Base-by-base conservation (phyloP, 441 rosid genomes). In the Dalechampia spathulata region DNA sequence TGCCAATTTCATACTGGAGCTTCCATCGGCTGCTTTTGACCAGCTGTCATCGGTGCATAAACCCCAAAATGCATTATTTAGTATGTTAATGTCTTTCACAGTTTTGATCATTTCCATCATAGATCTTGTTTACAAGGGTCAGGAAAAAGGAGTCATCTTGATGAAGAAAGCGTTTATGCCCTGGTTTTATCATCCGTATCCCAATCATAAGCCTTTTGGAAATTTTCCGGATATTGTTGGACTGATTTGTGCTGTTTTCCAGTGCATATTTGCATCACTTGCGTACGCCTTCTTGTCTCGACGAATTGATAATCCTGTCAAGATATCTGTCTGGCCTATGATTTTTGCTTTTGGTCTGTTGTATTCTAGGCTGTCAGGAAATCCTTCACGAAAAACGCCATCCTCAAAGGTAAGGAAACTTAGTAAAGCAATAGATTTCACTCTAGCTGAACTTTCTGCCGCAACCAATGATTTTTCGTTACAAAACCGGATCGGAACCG, bases 121-220 rank as follows among this genome's bases (percentile, higher is more conserved):
- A 27, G 60, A 56, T 28, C 60, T 56, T 30, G 27, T 28, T 27
- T 44, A 43, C 26, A 57, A 44, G 51, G 30, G 41, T 43, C 34
- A 19, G 44, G 22, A 57, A 43, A 17, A 14, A 57, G 34, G 51
- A 28, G 28, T 57, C 6, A 13, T 7, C 19, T 44, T 12, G 44
- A 45, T 45, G 61, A 45, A 4, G n/a, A 57, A n/a, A 26, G 52
- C 43, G 8, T 9, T 20, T 15, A 5, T 57, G 7, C 61, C 52
- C 1, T 57, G 61, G 61, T 45, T 57, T 55, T 42, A 55, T 27
- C 13, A 26, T 9, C 57, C 57, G 23, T 20, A 52, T 17, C 58
- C 32, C 0, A 25, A 55, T 55, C 14, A 12, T 16, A 55, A 40
- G 58, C 58, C 48, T 39, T 55, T 55, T 23, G 58, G 58, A 16